A percentile compares a stretch with the other conserved stretches of the same genome.
phyloP scores from a whole-genome alignment of 352 stramenopile species.

The Phytopythium montanum region DNA sequence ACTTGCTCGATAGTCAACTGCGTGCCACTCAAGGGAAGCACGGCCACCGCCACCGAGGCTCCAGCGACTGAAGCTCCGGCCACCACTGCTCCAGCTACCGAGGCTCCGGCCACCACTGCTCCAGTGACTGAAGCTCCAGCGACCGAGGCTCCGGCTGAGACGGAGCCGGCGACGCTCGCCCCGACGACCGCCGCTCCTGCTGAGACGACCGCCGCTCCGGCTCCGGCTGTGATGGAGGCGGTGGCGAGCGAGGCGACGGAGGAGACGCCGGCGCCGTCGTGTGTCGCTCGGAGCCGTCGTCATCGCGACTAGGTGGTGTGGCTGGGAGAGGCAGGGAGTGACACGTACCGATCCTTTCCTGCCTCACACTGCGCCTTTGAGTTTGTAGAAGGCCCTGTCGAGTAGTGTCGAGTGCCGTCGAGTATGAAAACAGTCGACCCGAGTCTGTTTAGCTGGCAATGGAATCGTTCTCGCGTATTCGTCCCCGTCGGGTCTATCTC shows the following conservation, averaged over 20 bases:
- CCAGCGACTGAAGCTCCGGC: slow-evolving; percentile 6
- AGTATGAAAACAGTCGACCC: not conserved
- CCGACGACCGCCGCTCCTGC: not conserved
- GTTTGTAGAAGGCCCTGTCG: not conserved
- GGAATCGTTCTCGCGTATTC: not conserved
- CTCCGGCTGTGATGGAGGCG: not conserved
- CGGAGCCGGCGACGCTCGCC: not conserved
- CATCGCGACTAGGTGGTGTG: slow-evolving; percentile 1
- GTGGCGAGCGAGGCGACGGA: not conserved
- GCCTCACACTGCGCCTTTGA: not conserved
- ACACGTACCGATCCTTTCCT: not conserved
- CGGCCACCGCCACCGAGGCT: slow-evolving; percentile 5
- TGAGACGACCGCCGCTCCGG: not conserved
- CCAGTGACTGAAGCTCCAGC: slow-evolving; percentile 4
- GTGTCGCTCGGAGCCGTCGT: not conserved
- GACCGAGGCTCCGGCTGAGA: not conserved
- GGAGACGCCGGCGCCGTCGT: slow-evolving; percentile 2
- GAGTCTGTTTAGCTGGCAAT: not conserved
- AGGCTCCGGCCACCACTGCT: slow-evolving; percentile 8
- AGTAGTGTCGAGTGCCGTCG: not conserved
- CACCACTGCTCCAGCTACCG: slow-evolving; percentile 9
- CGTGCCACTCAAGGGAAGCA: slow-evolving; percentile 12
- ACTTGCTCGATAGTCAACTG: not conserved
- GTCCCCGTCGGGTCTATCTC: slow-evolving; percentile 2
- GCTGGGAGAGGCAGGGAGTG: not conserved